Evolutionary conservation across 2,329 filamentous ascomycete genomes (phyloP), one percentile per base, ranked within the genome.

Genomic region (Nothomitra cinnamomea): DNA sequence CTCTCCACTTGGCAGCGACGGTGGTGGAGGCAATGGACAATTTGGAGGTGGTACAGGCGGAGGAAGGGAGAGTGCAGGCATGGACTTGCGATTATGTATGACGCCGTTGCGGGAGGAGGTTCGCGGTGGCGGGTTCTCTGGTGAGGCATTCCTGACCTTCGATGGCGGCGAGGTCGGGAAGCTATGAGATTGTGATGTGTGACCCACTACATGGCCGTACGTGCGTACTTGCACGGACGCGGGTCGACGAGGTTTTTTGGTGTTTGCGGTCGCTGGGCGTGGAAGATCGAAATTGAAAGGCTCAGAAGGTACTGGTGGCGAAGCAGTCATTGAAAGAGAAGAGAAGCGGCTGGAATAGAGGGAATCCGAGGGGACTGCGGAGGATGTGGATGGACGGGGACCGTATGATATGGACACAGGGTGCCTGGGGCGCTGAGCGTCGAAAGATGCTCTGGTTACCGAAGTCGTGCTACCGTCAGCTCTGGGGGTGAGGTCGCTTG

Each of bases 31-130:
- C 6, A 54, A 43, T 13, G 53, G 53, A 53, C 45, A 54, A 32
- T 28, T 54, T n/a, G 53, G 53, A 21, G 53, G 53, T n/a, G 53
- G 53, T n/a, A 54, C 22, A 12, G 53, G 53, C 15, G 53, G 53
- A 53, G 41, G 28, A 6, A 49, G 32, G n/a, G 28, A 13, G 36
- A 41, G 35, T 7, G 41, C 48, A 24, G 47, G 47, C 45, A 54
- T 40, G 3, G 53, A 54, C 13, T 40, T 40, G 45, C 53, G 53
- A 17, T 54, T 54, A n/a, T 54, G 42, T 19, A 54, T 54, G 28
- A 22, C 22, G 42, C 6, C 17, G 53, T 17, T 54, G 5, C n/a
- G 36, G 21, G 45, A 41, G 24, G 45, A 36, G 24, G 22, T 35
- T 17, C 17, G 48, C 17, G 47, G 52, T n/a, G 38, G 41, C 15